Conservation (phyloP, 129 eudicot genomes). For the Smallanthus sonchifolius region DNA sequence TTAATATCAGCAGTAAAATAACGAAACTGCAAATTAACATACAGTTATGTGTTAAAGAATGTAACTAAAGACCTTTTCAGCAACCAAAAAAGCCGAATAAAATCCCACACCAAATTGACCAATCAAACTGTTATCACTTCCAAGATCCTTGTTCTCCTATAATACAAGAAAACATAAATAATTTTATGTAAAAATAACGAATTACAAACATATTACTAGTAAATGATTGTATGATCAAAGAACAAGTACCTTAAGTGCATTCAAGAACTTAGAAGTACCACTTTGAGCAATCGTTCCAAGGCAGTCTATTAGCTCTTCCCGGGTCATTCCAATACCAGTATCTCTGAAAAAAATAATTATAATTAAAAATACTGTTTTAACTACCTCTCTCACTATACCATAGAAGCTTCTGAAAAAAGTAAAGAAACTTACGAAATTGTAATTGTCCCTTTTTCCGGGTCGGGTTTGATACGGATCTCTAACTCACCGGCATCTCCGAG, state of each 20-base stretch:
- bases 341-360: conserved; percentile 46
- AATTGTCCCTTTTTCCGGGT: conserved; percentile 87
- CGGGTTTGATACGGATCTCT: conserved; percentile 87
- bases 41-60: not conserved
- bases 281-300: conserved; percentile 99
- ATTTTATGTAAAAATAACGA: not conserved
- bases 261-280: conserved; percentile 90
- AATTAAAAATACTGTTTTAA: not conserved
- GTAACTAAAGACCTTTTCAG: conserved; percentile 60
- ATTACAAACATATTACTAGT: not conserved
- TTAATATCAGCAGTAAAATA: not conserved
- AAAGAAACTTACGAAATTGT: conserved; percentile 61
- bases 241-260: conserved; percentile 70
- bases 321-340: conserved; percentile 95
- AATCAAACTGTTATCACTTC: conserved; percentile 80
- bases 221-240: not conserved
- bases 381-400: not conserved
- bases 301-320: conserved; percentile 88
- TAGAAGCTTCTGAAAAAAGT: not conserved
- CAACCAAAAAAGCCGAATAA: conserved; percentile 94
- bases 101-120: conserved; percentile 99
- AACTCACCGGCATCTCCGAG: conserved; percentile 88
- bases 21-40: not conserved
- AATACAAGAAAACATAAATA: conserved; percentile 1
- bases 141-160: conserved; percentile 88